Percentiles rank a stretch among this genome's conserved stretches.
Conservation (phyloP, 2,329 filamentous ascomycete genomes). For the Phyllosticta paracitricarpa region DNA sequence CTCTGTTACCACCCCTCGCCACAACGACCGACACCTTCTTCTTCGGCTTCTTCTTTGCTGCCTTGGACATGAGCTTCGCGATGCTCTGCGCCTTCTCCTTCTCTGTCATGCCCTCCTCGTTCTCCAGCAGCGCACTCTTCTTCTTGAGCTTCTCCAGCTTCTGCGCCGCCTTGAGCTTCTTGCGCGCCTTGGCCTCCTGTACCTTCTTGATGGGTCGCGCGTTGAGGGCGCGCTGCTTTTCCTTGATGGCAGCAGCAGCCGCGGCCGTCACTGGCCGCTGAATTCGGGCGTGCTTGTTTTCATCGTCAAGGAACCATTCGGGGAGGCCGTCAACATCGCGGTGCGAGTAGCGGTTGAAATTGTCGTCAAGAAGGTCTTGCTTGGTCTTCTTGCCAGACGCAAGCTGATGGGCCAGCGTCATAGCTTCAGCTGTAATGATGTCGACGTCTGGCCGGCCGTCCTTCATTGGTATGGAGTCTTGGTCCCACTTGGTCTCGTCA, state of each 20-base stretch:
- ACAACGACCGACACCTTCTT: slow-evolving; percentile 80
- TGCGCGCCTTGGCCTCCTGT: slow-evolving; percentile 86
- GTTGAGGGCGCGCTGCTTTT: slow-evolving; percentile 86
- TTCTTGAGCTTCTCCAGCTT: slow-evolving; percentile 89
- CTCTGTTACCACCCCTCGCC: slow-evolving; percentile 72
- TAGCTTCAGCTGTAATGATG: slow-evolving; percentile 98
- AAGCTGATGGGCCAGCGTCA: slow-evolving; percentile 90
- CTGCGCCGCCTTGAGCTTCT: slow-evolving; percentile 93
- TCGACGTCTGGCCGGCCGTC: slow-evolving; percentile 74
- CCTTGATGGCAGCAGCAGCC: slow-evolving; percentile 83
- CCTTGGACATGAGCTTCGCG: slow-evolving; percentile 67
- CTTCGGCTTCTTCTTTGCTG: slow-evolving; percentile 76
- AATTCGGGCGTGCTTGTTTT: slow-evolving; percentile 68
- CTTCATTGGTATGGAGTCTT: slow-evolving; percentile 50
- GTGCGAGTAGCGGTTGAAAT: slow-evolving; percentile 87
- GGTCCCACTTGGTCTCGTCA: slow-evolving; percentile 54
- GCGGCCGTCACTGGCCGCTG: slow-evolving; percentile 88
- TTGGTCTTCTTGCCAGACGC: slow-evolving; percentile 75
- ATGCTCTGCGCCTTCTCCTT: slow-evolving; percentile 90
- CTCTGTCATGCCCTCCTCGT: slow-evolving; percentile 88
- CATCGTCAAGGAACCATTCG: slow-evolving; percentile 97
- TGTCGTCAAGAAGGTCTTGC: slow-evolving; percentile 75
- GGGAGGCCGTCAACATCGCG: slow-evolving; percentile 85
- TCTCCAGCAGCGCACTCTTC: slow-evolving; percentile 83
- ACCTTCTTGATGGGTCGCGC: slow-evolving; percentile 99